Base-by-base conservation (phyloP, 1,284 basidiomycete genomes). In the Trichosporon sp. region DNA sequence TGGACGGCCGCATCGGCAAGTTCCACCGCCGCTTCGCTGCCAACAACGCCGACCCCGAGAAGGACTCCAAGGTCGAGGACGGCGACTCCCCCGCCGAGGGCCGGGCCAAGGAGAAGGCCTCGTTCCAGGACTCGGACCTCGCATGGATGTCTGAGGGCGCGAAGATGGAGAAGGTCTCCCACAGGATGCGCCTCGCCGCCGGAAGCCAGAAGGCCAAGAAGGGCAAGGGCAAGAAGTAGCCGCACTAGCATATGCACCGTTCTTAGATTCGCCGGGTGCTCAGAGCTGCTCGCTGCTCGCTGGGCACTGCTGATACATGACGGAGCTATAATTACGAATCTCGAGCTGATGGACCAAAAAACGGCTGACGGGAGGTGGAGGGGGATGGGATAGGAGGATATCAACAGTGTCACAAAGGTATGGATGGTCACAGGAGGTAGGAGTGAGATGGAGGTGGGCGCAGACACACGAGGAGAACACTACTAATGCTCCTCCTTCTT, bases 1-100 rank as follows among this genome's bases (percentile, higher is more conserved):
- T 88, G 65, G 87, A 88, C 25, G 92, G 92, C 18, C 85, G 92
- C 9, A 84, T 95, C 75, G 91, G 92, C 3, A 85, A 92, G 73
- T 95, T 93, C 83, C 91, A 86, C 81, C 87, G 88, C 76, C 86
- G 86, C 70, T 95, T 93, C 77, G 68, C 62, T 12, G 66, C 64
- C 12, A 67, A 42, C 18, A 56, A 38, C 9, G 70, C 62, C 58
- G 68, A 44, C 29, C 67, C 44, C 2, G 70, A 58, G 58, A 23
- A 62, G 32, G 25, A 58, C 15, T 27, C 53, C 18, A 18, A 27
- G 25, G 53, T 27, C 27, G 56, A 60, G 27, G 56, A n/a, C 29
- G 62, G 47, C 5, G 51, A 62, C 25, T 3, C n/a, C 18, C 32
- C 42, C 23, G 23, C 27, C 35, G 58, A 64, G 38, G 4, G 9